Conservation (phyloP, 176 grass and related monocot genomes). For the Lolium multiflorum region DNA sequence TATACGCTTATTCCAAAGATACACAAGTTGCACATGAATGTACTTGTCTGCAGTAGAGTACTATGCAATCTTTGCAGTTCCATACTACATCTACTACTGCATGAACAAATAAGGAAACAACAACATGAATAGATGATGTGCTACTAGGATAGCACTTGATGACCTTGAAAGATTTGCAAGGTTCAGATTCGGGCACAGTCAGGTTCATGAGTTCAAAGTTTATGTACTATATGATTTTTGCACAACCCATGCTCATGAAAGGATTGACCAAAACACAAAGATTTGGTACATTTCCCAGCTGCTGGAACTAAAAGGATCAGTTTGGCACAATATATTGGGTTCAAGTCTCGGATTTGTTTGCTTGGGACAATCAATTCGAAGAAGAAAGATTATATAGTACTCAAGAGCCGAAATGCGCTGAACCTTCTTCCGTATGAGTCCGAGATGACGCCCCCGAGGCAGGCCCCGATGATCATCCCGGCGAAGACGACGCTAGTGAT, state of each 20-base stretch:
- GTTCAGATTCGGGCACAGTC: background rate
- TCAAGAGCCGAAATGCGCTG: background rate
- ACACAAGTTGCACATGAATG: too few relatives aligned
- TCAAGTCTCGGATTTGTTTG: background rate
- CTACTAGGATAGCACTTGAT: background rate
- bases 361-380: background rate
- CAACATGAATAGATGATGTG: background rate
- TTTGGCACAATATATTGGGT: background rate
- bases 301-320: background rate
- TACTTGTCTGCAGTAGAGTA: background rate
- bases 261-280: background rate
- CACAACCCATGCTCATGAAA: background rate
- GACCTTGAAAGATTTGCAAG: constrained; percentile 25
- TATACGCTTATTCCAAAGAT: too few relatives aligned
- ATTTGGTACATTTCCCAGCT: constrained; percentile 6
- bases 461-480: constrained; percentile 24
- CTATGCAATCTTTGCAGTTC: background rate
- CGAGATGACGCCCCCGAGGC: constrained; percentile 28
- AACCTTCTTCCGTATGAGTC: constrained; percentile 17
- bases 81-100: background rate
- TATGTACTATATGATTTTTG: background rate
- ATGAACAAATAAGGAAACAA: background rate
- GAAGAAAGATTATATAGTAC: background rate
- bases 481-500: constrained; percentile 21
- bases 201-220: background rate